Evolutionary conservation across 192 early-diverging fungal species (phyloP).

Genomic region (Anaeromyces robustus): DNA sequence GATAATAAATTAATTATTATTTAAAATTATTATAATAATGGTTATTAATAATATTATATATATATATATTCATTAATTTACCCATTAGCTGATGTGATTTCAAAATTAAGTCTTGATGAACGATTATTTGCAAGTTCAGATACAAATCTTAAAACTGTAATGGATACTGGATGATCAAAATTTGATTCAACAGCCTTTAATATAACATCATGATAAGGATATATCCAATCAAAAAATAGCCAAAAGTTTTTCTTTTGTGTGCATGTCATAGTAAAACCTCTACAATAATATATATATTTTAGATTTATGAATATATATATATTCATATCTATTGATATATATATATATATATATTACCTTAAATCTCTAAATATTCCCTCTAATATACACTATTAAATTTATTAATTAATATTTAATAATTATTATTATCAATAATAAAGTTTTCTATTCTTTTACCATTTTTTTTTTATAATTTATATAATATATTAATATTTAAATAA

Average conservation of each 20-base stretch:
- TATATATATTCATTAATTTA: no score
- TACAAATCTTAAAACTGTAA: constrained; percentile 58
- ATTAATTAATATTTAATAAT: not conserved
- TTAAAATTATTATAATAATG: no score
- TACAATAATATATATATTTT: not conserved
- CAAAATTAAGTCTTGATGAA: constrained; percentile 64
- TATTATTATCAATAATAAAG: not conserved
- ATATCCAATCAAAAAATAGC: constrained; percentile 78
- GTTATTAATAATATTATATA: no score
- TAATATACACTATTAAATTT: not conserved
- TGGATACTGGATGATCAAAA: constrained; percentile 40
- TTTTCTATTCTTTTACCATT: no score
- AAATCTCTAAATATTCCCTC: not conserved
- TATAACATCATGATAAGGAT: constrained; percentile 47
- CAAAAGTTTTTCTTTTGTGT: constrained; percentile 21
- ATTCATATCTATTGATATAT: no score
- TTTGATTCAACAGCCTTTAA: constrained; percentile 52
- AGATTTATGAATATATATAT: no score
- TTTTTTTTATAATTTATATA: no score
- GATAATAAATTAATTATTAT: no score
- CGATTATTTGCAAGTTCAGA: constrained; percentile 70
- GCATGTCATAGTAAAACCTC: not conserved
- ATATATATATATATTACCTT: not conserved
- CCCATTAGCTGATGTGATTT: constrained; percentile 70
- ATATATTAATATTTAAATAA: no score